A percentile compares a stretch with the other conserved stretches of the same genome.
Evolutionary conservation across 1,284 basidiomycete genomes (phyloP).

Genomic region (Trichosporon sp.): DNA sequence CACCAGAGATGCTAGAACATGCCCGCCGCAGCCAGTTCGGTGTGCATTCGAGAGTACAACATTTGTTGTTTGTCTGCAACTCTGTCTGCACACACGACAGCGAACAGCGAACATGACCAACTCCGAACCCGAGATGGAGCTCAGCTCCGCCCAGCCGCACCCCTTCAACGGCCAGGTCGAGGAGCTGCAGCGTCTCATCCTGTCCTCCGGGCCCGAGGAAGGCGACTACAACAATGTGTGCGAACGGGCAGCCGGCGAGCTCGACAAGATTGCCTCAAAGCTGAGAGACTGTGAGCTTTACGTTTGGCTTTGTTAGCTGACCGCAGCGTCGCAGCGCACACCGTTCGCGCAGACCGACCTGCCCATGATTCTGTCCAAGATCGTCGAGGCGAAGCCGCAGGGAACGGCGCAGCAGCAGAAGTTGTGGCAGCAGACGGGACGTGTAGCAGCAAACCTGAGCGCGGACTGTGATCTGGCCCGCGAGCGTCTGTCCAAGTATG

Average conservation of each 20-base stretch:
- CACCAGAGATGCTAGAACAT: neutral
- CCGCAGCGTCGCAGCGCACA: slow-evolving; percentile 20
- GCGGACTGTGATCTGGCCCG: slow-evolving; percentile 35
- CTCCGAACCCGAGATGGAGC: slow-evolving; percentile 15
- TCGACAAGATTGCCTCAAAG: slow-evolving; percentile 31
- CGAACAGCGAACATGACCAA: slow-evolving; percentile 8
- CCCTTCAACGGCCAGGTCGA: slow-evolving; percentile 16
- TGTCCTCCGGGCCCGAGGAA: neutral
- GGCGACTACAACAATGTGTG: neutral
- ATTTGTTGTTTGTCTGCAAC: neutral
- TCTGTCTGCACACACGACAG: neutral
- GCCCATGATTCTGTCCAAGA: slow-evolving; percentile 17
- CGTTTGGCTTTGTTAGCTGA: neutral
- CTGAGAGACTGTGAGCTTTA: slow-evolving; percentile 36
- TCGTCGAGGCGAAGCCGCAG: neutral
- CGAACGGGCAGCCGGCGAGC: slow-evolving; percentile 9
- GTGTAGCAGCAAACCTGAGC: slow-evolving; percentile 49
- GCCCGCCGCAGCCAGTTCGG: neutral
- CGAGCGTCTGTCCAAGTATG: neutral
- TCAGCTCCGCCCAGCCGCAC: slow-evolving; percentile 16
- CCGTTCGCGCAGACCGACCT: slow-evolving; percentile 23
- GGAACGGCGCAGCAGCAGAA: neutral
- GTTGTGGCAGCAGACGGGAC: slow-evolving; percentile 35
- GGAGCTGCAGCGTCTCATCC: slow-evolving; percentile 25
- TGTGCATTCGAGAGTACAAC: neutral